A percentile compares a stretch with the other conserved stretches of the same genome.
phyloP scores from a whole-genome alignment of 2,329 filamentous ascomycete species.

The Metarhizium brunneum region DNA sequence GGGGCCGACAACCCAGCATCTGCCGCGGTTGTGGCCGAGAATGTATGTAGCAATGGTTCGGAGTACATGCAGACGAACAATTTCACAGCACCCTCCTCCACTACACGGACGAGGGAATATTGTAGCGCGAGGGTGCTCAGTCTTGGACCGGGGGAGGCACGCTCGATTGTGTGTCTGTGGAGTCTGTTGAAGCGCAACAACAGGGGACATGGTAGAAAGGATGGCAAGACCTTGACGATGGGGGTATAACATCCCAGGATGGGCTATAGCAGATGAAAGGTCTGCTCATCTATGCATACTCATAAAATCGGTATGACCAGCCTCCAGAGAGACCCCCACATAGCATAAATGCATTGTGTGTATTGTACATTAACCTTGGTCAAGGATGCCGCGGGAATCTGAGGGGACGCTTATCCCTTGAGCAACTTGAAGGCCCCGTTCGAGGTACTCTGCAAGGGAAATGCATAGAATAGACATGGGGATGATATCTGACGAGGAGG shows the following conservation, averaged over 20 bases:
- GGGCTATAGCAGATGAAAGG: constrained; percentile 16
- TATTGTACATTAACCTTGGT: not conserved
- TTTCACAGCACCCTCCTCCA: constrained; percentile 2
- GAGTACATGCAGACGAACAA: not conserved
- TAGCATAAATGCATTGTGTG: not conserved
- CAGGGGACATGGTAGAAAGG: constrained; percentile 6
- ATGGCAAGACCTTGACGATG: constrained; percentile 9
- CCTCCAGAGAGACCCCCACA: not conserved
- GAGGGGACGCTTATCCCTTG: not conserved
- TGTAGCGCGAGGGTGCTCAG: constrained; percentile 1
- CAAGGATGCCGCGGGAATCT: not conserved
- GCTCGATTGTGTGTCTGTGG: constrained; percentile 13
- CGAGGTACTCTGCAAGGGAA: not conserved
- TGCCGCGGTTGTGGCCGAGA: constrained; percentile 4
- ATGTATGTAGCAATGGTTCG: not conserved
- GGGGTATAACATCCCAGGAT: constrained; percentile 19
- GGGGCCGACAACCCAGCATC: constrained; percentile 1
- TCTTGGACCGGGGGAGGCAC: constrained; percentile 5
- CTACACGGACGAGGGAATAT: not conserved
- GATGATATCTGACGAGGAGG: constrained; percentile 1
- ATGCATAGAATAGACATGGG: not conserved
- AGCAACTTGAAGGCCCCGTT: not conserved
- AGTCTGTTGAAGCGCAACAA: constrained; percentile 2
- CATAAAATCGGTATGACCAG: not conserved
- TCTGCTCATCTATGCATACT: not conserved